These are phyloP conservation scores for Mycosphaerella sp. DNA, from an alignment of 2,329 filamentous ascomycete species.

Conservation along the genomic window DNA sequence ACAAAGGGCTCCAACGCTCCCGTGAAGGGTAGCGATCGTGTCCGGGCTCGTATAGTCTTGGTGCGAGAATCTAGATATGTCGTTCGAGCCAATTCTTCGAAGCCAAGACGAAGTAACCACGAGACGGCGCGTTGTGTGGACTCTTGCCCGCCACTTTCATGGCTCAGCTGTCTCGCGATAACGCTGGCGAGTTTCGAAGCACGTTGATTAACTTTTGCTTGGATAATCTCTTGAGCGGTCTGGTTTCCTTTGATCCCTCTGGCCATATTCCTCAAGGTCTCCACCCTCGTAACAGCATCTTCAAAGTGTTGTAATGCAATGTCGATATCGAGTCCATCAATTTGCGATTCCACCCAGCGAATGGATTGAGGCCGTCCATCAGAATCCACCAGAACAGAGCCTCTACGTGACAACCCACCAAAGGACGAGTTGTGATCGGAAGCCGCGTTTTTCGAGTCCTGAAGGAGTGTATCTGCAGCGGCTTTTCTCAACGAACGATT, in stretches of 20 bases:
- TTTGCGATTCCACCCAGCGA: constrained; percentile 89
- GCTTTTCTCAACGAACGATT: constrained; percentile 55
- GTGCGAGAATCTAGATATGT: constrained; percentile 77
- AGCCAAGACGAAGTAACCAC: constrained; percentile 82
- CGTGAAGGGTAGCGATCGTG: constrained; percentile 90
- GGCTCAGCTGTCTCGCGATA: constrained; percentile 70
- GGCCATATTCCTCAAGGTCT: constrained; percentile 74
- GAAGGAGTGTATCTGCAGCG: constrained; percentile 27
- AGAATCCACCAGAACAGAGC: constrained; percentile 75
- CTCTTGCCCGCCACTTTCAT: constrained; percentile 67
- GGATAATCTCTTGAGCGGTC: constrained; percentile 86
- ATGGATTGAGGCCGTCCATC: constrained; percentile 96
- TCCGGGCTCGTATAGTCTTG: constrained; percentile 70
- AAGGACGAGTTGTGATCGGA: constrained; percentile 1
- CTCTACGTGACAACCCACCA: constrained; percentile 26
- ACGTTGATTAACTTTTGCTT: constrained; percentile 82
- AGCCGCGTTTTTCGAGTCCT: constrained; percentile 40
- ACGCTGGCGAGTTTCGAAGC: constrained; percentile 70
- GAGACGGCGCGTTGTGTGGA: constrained; percentile 74
- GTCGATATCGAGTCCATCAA: constrained; percentile 93
- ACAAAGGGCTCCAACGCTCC: constrained; percentile 90
- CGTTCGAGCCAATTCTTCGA: constrained; percentile 81
- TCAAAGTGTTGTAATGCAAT: constrained; percentile 89
- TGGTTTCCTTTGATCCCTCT: constrained; percentile 76
- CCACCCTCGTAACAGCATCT: constrained; percentile 72